Evolutionary conservation across 208 protist genomes (phyloP).

Genomic region (Leishmania turanica): DNA sequence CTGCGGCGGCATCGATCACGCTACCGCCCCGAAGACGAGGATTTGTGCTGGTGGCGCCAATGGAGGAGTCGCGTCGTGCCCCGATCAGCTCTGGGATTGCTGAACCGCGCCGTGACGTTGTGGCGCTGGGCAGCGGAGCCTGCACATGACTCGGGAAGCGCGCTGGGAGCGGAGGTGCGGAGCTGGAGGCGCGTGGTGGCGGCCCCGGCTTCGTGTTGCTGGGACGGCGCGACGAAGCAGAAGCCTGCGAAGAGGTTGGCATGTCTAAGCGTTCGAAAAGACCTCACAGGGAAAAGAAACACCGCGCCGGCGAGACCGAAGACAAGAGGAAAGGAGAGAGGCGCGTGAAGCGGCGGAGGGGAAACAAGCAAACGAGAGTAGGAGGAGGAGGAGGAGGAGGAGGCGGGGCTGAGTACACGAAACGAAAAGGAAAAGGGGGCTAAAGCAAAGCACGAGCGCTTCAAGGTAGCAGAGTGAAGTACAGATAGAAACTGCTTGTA

Average conservation of each 20-base stretch:
- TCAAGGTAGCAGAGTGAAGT: not conserved
- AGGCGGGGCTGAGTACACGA: not conserved
- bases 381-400: not conserved
- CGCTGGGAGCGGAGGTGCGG: conserved; percentile 4
- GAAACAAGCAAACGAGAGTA: not conserved
- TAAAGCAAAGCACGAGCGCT: not conserved
- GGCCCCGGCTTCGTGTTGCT: not conserved
- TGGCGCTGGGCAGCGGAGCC: not conserved
- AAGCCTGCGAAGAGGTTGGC: conserved; percentile 14
- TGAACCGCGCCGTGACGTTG: not conserved
- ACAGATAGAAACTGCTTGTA: not conserved
- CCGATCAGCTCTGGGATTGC: conserved; percentile 29
- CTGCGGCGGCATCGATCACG: conserved; percentile 38
- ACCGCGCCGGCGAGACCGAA: not conserved
- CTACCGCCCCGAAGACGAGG: conserved; percentile 45
- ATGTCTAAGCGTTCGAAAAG: not conserved
- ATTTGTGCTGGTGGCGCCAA: conserved; percentile 55
- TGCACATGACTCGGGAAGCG: not conserved
- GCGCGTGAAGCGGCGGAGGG: too few relatives aligned
- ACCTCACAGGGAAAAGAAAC: not conserved
- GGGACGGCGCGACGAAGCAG: not conserved
- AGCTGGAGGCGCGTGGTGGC: not conserved
- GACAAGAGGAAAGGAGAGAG: not conserved
- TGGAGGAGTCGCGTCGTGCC: conserved; percentile 53
- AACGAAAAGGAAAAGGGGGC: too few relatives aligned